Percentiles rank a stretch among this genome's conserved stretches.
These are phyloP conservation scores for Fusarium sp. DNA, from an alignment of 2,329 filamentous ascomycete genomes.

Conservation along the genomic window DNA sequence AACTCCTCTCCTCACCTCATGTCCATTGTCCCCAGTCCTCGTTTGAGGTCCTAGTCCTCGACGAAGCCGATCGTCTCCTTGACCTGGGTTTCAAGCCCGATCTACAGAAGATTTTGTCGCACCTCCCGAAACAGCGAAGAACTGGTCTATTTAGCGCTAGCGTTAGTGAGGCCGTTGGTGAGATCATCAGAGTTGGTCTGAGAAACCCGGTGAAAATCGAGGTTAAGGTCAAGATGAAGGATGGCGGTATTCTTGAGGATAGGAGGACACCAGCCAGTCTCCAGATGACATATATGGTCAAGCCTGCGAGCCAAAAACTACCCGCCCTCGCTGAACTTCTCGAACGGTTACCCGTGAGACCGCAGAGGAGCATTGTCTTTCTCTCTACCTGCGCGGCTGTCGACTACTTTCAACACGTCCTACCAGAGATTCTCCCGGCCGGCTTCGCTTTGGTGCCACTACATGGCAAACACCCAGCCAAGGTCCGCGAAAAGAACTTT, in stretches of 20 bases:
- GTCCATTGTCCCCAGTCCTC: conserved; percentile 90
- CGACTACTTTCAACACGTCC: conserved; percentile 90
- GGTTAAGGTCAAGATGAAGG: conserved; percentile 87
- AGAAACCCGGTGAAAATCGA: conserved; percentile 96
- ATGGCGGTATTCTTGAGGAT: conserved; percentile 79
- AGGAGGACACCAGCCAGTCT: conserved; percentile 91
- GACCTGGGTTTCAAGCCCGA: conserved; percentile 96
- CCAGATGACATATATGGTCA: conserved; percentile 89
- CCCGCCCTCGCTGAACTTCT: conserved; percentile 82
- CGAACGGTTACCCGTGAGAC: conserved; percentile 77
- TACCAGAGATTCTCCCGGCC: conserved; percentile 80
- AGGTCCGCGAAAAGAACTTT: conserved; percentile 91
- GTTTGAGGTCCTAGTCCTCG: conserved; percentile 92
- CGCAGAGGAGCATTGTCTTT: conserved; percentile 91
- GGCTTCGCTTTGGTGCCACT: conserved; percentile 82
- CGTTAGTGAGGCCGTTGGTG: conserved; percentile 94
- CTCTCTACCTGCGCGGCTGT: conserved; percentile 95
- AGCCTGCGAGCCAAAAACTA: conserved; percentile 84
- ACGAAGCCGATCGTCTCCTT: conserved; percentile 93
- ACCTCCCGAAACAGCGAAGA: conserved; percentile 91
- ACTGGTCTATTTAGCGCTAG: conserved; percentile 96
- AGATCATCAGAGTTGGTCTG: conserved; percentile 92
- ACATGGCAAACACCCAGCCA: conserved; percentile 92
- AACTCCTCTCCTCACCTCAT: conserved; percentile 87
- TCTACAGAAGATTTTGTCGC: conserved; percentile 85